Base-by-base conservation (phyloP, 805 yeast genomes). In the Candida odintsovae region DNA sequence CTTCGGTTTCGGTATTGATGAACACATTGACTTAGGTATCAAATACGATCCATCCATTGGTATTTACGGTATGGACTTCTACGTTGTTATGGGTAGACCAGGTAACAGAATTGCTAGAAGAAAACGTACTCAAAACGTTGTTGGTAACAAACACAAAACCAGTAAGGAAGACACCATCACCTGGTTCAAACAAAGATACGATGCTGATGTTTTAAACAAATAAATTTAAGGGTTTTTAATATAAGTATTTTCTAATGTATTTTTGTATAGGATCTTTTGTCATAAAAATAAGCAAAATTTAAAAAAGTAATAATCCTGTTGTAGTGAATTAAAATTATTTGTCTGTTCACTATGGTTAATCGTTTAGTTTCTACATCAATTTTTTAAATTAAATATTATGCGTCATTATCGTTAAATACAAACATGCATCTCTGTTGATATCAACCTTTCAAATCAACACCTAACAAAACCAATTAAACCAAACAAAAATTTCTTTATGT, bases 21-120 rank as follows among this genome's bases (percentile, higher is more conserved):
- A 94, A 83, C 99, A 94, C 84, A 94, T 94, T 69, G 99, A 94
- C 77, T 85, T 94, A 75, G 99, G 99, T 83, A 94, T 94, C 86
- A 94, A 94, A 83, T 94, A 94, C 81, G 99, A 94, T 77, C 99
- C 99, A 77, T 82, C 87, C 71, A 94, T 94, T 70, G 98, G 98
- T 75, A 94, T 94, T 74, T 94, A 92, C 94, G 99, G 99, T 85
- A 94, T 86, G 95, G 99, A 94, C 79, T 94, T 94, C 89, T 94
- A 90, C 90, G 90, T 94, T 71, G 97, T 92, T 71, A 79, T 94
- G 80, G 97, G 97, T 75, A 92, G 99, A 81, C 94, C 97, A 72
- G 99, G 99, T 80, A 85, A 82, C 82, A 88, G 99, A 81, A 87
- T 94, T 66, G 82, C 98, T 69, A 92, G 98, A 83, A 86, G 94